Evolutionary conservation across 495 filamentous ascomycete species (phyloP).

Genomic region (Lentithecium fluviatile): DNA sequence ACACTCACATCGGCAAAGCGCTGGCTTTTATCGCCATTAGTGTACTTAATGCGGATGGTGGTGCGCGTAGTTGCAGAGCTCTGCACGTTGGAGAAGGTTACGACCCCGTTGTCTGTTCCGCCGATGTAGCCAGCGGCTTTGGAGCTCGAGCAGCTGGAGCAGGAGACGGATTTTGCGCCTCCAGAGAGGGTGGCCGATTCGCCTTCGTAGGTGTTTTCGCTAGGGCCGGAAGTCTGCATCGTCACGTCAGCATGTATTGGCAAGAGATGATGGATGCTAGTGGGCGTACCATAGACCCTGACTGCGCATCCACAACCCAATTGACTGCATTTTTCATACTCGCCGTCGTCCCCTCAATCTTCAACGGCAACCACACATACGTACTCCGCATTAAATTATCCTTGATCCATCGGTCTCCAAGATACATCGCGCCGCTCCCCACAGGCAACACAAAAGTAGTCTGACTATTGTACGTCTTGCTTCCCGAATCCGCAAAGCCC

Average conservation of each 20-base stretch:
- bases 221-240: conserved; percentile 40
- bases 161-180: conserved; percentile 44
- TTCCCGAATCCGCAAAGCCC: conserved; percentile 56
- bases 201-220: conserved; percentile 54
- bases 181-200: conserved; percentile 41
- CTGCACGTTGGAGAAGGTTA: conserved; percentile 49
- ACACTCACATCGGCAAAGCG: conserved; percentile 56
- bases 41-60: conserved; percentile 55
- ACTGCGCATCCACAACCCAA: conserved; percentile 52
- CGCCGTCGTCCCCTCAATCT: conserved; percentile 55
- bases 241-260: no score
- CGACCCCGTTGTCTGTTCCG: conserved; percentile 48
- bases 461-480: conserved; percentile 56
- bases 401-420: conserved; percentile 65
- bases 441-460: conserved; percentile 53
- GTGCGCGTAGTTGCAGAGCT: conserved; percentile 50
- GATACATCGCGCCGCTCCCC: conserved; percentile 54
- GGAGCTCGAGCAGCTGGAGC: conserved; percentile 49
- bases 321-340: conserved; percentile 50
- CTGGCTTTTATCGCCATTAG: conserved; percentile 54
- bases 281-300: conserved; percentile 43
- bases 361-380: conserved; percentile 67
- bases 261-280: no score
- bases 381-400: conserved; percentile 58
- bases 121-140: conserved; percentile 56